phyloP scores from a whole-genome alignment of 2,329 filamentous ascomycete species.

The Aspergillus pseudoglaucus region DNA sequence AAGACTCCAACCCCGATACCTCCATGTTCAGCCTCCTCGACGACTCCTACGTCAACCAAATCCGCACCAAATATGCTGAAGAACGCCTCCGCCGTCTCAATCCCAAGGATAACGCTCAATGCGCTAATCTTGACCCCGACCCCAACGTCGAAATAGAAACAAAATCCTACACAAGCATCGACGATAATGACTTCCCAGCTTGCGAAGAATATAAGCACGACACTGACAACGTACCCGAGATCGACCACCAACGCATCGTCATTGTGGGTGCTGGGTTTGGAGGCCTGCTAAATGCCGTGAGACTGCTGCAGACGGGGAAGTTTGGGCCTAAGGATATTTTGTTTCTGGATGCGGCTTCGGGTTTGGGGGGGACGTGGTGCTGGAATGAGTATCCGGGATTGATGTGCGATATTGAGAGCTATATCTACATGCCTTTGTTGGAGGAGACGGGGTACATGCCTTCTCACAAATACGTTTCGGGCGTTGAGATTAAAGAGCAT shows the following conservation, averaged over 20 bases:
- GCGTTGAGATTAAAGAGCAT: slow-evolving; percentile 6
- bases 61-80: neutral
- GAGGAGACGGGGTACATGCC: slow-evolving; percentile 13
- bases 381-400: slow-evolving; percentile 46
- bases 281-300: slow-evolving; percentile 37
- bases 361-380: slow-evolving; percentile 33
- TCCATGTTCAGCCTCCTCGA: neutral
- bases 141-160: neutral
- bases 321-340: slow-evolving; percentile 4
- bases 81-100: neutral
- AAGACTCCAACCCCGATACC: neutral
- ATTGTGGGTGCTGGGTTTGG: slow-evolving; percentile 43
- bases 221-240: neutral
- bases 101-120: neutral
- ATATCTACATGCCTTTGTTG: slow-evolving; percentile 17
- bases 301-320: slow-evolving; percentile 34
- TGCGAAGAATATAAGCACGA: neutral
- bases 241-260: slow-evolving; percentile 9
- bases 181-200: neutral
- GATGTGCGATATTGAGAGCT: slow-evolving; percentile 53
- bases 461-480: slow-evolving; percentile 3
- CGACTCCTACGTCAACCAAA: neutral
- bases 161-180: neutral
- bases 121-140: neutral
- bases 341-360: slow-evolving; percentile 8